phyloP scores from a whole-genome alignment of 352 stramenopile species.

The Pythium dissimile region DNA sequence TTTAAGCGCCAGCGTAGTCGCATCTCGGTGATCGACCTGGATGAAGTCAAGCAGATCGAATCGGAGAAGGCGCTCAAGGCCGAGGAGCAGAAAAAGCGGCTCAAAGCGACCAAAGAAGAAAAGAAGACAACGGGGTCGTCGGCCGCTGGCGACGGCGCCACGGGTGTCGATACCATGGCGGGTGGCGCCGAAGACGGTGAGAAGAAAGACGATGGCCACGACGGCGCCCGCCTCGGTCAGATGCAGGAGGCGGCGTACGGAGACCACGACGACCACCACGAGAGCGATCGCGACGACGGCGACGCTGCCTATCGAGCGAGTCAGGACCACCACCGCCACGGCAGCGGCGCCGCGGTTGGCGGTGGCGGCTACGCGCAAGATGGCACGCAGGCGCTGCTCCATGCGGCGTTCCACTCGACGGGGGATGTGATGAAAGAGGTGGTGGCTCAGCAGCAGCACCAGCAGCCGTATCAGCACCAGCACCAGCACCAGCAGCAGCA shows the following conservation, averaged over 20 bases:
- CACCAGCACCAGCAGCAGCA: slow-evolving; percentile 20
- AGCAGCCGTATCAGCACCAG: slow-evolving; percentile 33
- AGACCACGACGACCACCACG: slow-evolving; percentile 10
- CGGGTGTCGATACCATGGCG: neutral
- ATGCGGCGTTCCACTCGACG: slow-evolving; percentile 68
- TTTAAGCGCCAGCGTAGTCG: slow-evolving; percentile 83
- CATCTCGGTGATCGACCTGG: slow-evolving; percentile 87
- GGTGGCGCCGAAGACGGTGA: neutral
- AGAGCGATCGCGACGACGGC: slow-evolving; percentile 18
- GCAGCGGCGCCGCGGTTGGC: slow-evolving; percentile 14
- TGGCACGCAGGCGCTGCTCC: slow-evolving; percentile 62
- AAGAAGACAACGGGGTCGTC: slow-evolving; percentile 21
- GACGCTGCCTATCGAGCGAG: slow-evolving; percentile 15
- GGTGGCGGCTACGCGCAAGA: slow-evolving; percentile 30
- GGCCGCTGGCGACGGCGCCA: slow-evolving; percentile 23
- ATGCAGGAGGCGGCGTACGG: slow-evolving; percentile 12
- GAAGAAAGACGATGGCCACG: neutral
- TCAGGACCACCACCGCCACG: slow-evolving; percentile 22
- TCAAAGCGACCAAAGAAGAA: slow-evolving; percentile 36
- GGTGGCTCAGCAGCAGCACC: slow-evolving; percentile 42
- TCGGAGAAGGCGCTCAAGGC: slow-evolving; percentile 82
- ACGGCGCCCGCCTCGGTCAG: neutral
- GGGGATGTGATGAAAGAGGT: slow-evolving; percentile 74
- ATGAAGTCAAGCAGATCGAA: slow-evolving; percentile 87
- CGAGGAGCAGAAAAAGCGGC: slow-evolving; percentile 72